Conservation (phyloP, 2,329 filamentous ascomycete genomes). For the Hypoxylon sp. region DNA sequence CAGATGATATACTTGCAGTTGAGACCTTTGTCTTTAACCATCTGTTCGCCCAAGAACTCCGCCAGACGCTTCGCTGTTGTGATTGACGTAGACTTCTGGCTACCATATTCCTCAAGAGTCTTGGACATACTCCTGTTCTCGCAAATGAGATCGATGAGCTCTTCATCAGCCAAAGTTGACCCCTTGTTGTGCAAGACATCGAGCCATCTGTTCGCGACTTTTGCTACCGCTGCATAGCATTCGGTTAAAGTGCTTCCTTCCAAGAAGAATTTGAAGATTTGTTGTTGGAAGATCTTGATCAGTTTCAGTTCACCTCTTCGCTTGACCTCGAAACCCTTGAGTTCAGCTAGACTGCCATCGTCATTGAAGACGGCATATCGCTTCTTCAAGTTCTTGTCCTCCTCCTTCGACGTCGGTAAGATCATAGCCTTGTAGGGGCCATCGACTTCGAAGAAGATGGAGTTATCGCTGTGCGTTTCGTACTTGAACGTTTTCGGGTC, state of each 20-base stretch:
- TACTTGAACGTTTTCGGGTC: constrained; percentile 87
- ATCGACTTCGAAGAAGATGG: constrained; percentile 99
- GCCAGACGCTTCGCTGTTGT: constrained; percentile 95
- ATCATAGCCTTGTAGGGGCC: constrained; percentile 98
- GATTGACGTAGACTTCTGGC: constrained; percentile 98
- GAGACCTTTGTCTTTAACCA: constrained; percentile 98
- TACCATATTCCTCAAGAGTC: constrained; percentile 94
- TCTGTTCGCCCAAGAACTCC: constrained; percentile 96
- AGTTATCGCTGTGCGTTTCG: constrained; percentile 97
- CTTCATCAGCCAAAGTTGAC: constrained; percentile 90
- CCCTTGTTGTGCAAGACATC: constrained; percentile 94
- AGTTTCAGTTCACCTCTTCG: constrained; percentile 97
- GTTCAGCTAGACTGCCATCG: constrained; percentile 91
- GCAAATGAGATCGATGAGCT: constrained; percentile 99
- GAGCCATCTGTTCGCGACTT: constrained; percentile 95
- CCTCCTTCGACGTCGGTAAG: constrained; percentile 95
- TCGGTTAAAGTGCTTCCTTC: constrained; percentile 89
- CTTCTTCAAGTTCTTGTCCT: constrained; percentile 99
- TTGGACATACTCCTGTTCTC: constrained; percentile 99
- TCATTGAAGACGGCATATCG: constrained; percentile 99
- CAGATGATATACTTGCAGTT: constrained; percentile 99
- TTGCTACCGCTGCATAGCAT: constrained; percentile 91
- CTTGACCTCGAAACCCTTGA: constrained; percentile 98
- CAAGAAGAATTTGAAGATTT: constrained; percentile 99
- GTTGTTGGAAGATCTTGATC: constrained; percentile 99